A percentile compares a stretch with the other conserved stretches of the same genome.
Conservation (phyloP, 345 rosid genomes). For the Salix koriyanagi region DNA sequence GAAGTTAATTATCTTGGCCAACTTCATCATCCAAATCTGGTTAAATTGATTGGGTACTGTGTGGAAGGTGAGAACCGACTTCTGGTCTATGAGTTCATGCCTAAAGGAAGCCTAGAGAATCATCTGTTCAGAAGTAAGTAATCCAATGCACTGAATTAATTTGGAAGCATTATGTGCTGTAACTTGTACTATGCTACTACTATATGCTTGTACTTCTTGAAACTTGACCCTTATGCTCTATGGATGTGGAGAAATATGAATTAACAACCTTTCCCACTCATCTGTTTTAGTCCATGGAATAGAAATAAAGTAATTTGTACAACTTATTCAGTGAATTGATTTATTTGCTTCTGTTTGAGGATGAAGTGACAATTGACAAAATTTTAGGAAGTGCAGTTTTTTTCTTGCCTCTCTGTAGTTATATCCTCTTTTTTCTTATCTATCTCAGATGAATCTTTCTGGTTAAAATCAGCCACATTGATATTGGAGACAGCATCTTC, state of each 20-base stretch:
- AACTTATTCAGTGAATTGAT: neutral
- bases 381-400: neutral
- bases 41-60: constrained; percentile 83
- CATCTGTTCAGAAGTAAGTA: constrained; percentile 58
- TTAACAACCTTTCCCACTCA: neutral
- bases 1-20: constrained; percentile 96
- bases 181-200: neutral
- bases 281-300: neutral
- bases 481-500: neutral
- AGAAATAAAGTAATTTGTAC: neutral
- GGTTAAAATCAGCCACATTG: neutral
- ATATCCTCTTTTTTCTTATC: neutral
- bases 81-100: constrained; percentile 89
- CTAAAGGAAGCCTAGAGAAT: constrained; percentile 95
- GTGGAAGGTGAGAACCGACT: constrained; percentile 79
- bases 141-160: neutral
- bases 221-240: neutral
- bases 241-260: neutral
- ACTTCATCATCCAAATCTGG: constrained; percentile 89
- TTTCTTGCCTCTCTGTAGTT: neutral
- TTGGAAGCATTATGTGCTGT: neutral
- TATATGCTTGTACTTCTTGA: neutral
- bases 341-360: neutral
- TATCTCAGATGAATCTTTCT: neutral
- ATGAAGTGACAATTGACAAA: neutral